Evolutionary conservation across 495 filamentous ascomycete genomes (phyloP), one percentile per base, ranked within the genome.

Genomic region (Talaromyces nanjingensis): DNA sequence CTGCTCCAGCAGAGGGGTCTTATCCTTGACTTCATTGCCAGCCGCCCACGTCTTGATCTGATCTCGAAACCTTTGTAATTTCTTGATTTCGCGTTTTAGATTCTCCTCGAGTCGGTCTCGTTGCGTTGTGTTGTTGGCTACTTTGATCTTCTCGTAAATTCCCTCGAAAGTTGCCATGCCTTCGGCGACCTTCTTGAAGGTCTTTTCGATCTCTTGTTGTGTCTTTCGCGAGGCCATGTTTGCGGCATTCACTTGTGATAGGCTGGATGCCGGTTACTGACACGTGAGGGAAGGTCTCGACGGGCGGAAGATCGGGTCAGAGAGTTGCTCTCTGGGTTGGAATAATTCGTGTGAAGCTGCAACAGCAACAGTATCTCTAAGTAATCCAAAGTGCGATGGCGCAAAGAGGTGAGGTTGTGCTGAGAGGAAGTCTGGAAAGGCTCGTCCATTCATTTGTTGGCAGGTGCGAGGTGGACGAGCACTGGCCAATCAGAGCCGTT

Each of bases 1-100:
- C 75, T 98, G 87, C 73, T 98, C 94, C 65, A 97, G 72, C 71
- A 98, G 79, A 66, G 94, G 96, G 65, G 88, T 89, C 81, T 98
- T 98, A 76, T 98, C 94, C 78, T 98, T 98, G 82, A 98, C 96
- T 70, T 98, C 94, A 79, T 94, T 97, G 74, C 88, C 90, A 2
- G 92, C 89, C 3, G 92, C 92, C 94, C 94, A 98, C 82, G 92
- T 90, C 78, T 98, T 98, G 81, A 98, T 97, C 79, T 98, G 93
- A 75, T 98, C 94, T 64, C 94, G 91, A 76, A 92, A 89, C 67
- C 94, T 83, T 77, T 98, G 94, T 20, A 98, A 87, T 83, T 98
- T 98, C 86, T 98, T 98, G 86, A 98, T 98, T 79, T 98, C 96
- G 67, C 93, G 89, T 79, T 98, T 98, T 66, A 98, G 83, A 70